Conservation (phyloP, 148 eudicot species). For the Silene uniflora region DNA sequence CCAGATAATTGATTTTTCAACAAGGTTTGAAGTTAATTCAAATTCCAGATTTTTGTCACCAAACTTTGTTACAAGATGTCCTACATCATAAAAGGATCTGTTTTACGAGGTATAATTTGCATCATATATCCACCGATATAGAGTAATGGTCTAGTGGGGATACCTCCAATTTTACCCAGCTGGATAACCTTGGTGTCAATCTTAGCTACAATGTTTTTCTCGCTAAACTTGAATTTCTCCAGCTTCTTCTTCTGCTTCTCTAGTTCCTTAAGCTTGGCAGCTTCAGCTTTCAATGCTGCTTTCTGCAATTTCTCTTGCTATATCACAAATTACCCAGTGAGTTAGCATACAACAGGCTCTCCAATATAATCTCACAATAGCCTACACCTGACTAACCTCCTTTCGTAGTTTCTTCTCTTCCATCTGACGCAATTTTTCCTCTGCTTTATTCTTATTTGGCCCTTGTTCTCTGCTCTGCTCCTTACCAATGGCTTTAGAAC, state of each 20-base stretch:
- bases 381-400: conserved; percentile 49
- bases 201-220: conserved; percentile 62
- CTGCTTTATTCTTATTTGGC: conserved; percentile 44
- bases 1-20: conserved; percentile 81
- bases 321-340: conserved; percentile 13
- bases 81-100: conserved; percentile 36
- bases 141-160: not conserved
- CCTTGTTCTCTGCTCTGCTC: conserved; percentile 29
- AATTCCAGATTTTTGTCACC: conserved; percentile 58
- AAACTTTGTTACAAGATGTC: conserved; percentile 69
- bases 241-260: conserved; percentile 65
- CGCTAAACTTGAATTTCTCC: conserved; percentile 82
- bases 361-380: conserved; percentile 11
- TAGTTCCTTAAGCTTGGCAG: conserved; percentile 55
- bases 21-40: conserved; percentile 52
- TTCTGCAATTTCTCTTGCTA: conserved; percentile 73
- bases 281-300: conserved; percentile 74
- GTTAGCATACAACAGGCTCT: not conserved
- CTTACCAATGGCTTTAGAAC: conserved; percentile 26
- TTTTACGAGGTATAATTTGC: not conserved
- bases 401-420: conserved; percentile 61
- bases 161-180: conserved; percentile 81
- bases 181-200: conserved; percentile 71
- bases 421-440: conserved; percentile 45
- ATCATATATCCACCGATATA: not conserved